phyloP scores from a whole-genome alignment of 1,284 basidiomycete species.

The Anthracocystis setariae region DNA sequence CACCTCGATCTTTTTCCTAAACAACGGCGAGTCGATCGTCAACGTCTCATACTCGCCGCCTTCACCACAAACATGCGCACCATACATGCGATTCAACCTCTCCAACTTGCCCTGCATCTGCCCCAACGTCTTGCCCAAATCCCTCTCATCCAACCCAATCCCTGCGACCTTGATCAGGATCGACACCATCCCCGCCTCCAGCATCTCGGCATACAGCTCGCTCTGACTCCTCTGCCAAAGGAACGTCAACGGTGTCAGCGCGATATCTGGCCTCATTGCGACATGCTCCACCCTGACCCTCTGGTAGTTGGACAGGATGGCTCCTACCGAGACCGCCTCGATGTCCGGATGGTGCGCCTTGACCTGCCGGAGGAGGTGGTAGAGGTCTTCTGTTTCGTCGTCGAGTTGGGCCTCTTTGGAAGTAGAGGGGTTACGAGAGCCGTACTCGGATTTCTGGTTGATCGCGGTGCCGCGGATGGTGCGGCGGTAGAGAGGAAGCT shows the following conservation, averaged over 20 bases:
- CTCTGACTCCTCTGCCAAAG: slow-evolving; percentile 93
- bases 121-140: slow-evolving; percentile 81
- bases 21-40: slow-evolving; percentile 88
- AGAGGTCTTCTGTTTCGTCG: slow-evolving; percentile 97
- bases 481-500: slow-evolving; percentile 83
- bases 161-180: slow-evolving; percentile 97
- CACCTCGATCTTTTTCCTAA: slow-evolving; percentile 79
- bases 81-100: slow-evolving; percentile 82
- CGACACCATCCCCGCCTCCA: slow-evolving; percentile 79
- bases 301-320: slow-evolving; percentile 97
- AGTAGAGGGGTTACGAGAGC: slow-evolving; percentile 68
- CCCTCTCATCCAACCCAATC: slow-evolving; percentile 79
- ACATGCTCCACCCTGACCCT: slow-evolving; percentile 97
- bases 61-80: slow-evolving; percentile 94
- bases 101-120: slow-evolving; percentile 80
- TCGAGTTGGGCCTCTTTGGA: slow-evolving; percentile 64
- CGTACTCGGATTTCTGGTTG: slow-evolving; percentile 86
- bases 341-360: slow-evolving; percentile 79
- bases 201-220: slow-evolving; percentile 87
- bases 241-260: slow-evolving; percentile 83
- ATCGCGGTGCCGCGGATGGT: slow-evolving; percentile 84
- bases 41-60: slow-evolving; percentile 98
- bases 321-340: slow-evolving; percentile 89
- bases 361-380: slow-evolving; percentile 78
- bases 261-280: slow-evolving; percentile 71